Conservation (phyloP, 768 basidiomycete species). For the Rhizopogon sp. region DNA sequence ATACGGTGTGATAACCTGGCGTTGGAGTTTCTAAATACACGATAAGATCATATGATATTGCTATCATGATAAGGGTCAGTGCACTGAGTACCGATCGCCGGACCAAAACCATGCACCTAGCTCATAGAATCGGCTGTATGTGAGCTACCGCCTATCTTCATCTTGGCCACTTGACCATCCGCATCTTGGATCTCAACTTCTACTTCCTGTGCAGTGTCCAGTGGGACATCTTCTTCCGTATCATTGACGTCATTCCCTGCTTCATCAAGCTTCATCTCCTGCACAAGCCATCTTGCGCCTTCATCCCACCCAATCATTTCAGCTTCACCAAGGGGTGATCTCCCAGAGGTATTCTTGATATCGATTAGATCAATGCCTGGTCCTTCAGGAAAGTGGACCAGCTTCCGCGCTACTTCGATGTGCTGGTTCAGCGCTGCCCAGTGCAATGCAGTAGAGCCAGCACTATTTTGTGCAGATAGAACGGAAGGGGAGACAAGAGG, state of each 20-base stretch:
- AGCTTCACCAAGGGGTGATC: conserved; percentile 77
- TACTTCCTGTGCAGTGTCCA: conserved; percentile 37
- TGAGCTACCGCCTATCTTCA: conserved; percentile 37
- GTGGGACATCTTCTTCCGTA: conserved; percentile 23
- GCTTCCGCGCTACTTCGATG: conserved; percentile 51
- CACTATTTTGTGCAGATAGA: conserved; percentile 57
- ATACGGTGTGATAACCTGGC: too few relatives aligned
- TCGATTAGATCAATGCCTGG: conserved; percentile 70
- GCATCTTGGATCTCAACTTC: conserved; percentile 72
- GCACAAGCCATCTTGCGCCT: conserved; percentile 77
- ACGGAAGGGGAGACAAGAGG: conserved; percentile 50
- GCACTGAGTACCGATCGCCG: background rate
- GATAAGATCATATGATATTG: background rate
- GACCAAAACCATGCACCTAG: background rate
- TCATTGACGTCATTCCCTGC: conserved; percentile 34
- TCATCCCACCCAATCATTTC: conserved; percentile 80
- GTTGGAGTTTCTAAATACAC: background rate
- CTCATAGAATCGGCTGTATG: background rate
- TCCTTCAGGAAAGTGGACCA: conserved; percentile 52
- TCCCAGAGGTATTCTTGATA: conserved; percentile 67
- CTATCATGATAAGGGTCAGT: background rate
- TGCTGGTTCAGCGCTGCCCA: conserved; percentile 90
- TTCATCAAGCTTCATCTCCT: conserved; percentile 71
- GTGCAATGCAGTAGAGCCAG: conserved; percentile 82
- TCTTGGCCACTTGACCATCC: conserved; percentile 60